A percentile compares a stretch with the other conserved stretches of the same genome.
Conservation (phyloP, 2,329 filamentous ascomycete species). For the Sclerotinia glacialis region DNA sequence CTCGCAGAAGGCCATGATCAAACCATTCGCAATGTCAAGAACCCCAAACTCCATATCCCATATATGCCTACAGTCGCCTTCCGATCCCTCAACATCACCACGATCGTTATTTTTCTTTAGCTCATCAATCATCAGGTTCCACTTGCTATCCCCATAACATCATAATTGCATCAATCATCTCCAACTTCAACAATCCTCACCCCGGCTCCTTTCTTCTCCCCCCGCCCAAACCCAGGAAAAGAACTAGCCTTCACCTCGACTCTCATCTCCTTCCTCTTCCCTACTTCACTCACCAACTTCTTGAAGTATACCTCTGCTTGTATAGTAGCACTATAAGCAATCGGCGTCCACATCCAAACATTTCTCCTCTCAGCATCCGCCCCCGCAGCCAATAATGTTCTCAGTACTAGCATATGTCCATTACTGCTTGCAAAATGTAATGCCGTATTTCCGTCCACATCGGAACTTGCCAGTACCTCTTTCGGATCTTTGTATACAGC, state of each 20-base stretch:
- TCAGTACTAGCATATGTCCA: conserved; percentile 72
- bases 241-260: conserved; percentile 28
- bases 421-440: conserved; percentile 83
- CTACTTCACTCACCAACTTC: conserved; percentile 68
- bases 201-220: conserved; percentile 28
- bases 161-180: conserved; percentile 18
- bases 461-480: conserved; percentile 50
- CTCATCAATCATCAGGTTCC: conserved; percentile 15
- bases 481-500: conserved; percentile 39
- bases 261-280: conserved; percentile 51
- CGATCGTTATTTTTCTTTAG: conserved; percentile 7
- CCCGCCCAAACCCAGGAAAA: conserved; percentile 26
- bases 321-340: conserved; percentile 78
- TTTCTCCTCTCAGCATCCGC: conserved; percentile 72
- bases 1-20: background rate
- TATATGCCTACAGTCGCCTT: conserved; percentile 6
- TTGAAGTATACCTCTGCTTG: conserved; percentile 84
- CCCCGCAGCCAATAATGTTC: conserved; percentile 74
- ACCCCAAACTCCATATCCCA: conserved; percentile 1
- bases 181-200: conserved; percentile 21
- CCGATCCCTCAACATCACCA: conserved; percentile 2
- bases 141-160: background rate
- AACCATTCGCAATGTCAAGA: background rate
- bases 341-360: conserved; percentile 74
- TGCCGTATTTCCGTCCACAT: conserved; percentile 78